phyloP scores from a whole-genome alignment of 176 grass and related monocot genomes.

The Eragrostis nindensis region DNA sequence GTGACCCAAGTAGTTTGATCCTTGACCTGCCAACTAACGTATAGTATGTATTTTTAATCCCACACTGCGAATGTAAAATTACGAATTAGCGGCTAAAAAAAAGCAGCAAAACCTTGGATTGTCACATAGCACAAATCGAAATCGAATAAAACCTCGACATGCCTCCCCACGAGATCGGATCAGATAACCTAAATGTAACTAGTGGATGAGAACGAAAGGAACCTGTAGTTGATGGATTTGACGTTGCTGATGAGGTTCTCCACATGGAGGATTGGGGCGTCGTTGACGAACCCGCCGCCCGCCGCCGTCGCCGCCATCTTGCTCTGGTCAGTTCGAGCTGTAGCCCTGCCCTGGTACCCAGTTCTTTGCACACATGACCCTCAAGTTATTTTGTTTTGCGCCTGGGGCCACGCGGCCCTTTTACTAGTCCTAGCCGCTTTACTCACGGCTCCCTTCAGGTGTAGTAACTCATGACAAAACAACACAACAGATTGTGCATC shows the following conservation, averaged over 20 bases:
- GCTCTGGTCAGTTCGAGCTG: conserved; percentile 7
- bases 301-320: conserved; percentile 30
- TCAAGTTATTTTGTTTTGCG: neutral
- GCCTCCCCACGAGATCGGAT: neutral
- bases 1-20: neutral
- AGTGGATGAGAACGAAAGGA: neutral
- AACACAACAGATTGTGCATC: too few relatives aligned
- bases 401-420: neutral
- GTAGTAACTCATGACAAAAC: too few relatives aligned
- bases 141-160: neutral
- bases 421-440: too few relatives aligned
- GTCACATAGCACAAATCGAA: neutral
- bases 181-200: neutral
- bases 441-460: too few relatives aligned
- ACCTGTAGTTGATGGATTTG: conserved; percentile 85
- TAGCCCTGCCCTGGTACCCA: neutral
- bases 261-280: conserved; percentile 57
- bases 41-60: conserved; percentile 35
- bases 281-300: conserved; percentile 31
- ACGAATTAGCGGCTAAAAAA: neutral
- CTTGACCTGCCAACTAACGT: neutral
- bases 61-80: neutral
- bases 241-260: conserved; percentile 74
- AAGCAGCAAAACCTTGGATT: neutral
- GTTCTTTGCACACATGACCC: neutral